Conservation (phyloP, 2,329 filamentous ascomycete genomes). For the Trichoderma endophyticum region DNA sequence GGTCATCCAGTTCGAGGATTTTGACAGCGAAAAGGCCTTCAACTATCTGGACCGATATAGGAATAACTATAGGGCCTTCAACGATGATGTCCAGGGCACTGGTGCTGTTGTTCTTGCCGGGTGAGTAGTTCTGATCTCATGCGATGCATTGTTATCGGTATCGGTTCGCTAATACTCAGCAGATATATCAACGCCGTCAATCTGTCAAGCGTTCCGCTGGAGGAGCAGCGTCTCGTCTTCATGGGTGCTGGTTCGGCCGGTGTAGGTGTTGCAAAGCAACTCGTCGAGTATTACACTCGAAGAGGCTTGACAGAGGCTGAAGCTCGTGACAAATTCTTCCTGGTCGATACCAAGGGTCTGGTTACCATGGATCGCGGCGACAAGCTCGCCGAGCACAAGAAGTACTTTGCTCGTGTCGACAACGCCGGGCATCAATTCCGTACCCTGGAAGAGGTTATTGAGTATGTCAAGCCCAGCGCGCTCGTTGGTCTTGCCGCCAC, state of each 20-base stretch:
- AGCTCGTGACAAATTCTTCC: conserved; percentile 89
- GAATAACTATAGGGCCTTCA: conserved; percentile 90
- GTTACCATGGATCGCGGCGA: conserved; percentile 92
- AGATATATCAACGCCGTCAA: conserved; percentile 71
- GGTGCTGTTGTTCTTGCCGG: conserved; percentile 91
- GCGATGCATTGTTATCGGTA: background rate
- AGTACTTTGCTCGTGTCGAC: conserved; percentile 64
- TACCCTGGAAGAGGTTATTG: conserved; percentile 84
- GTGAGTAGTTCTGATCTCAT: conserved; percentile 38
- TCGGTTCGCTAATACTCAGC: background rate
- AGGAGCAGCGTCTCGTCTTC: conserved; percentile 93
- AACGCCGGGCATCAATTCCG: conserved; percentile 68
- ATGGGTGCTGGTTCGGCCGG: conserved; percentile 93
- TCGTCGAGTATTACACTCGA: conserved; percentile 94
- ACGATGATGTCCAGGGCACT: conserved; percentile 97
- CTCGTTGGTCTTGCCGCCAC: conserved; percentile 93
- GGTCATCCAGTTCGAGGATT: conserved; percentile 93
- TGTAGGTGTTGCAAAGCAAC: conserved; percentile 95
- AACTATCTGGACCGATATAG: conserved; percentile 88
- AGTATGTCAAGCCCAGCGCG: conserved; percentile 91
- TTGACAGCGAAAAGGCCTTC: conserved; percentile 90
- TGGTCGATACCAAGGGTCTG: conserved; percentile 94
- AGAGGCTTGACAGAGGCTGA: conserved; percentile 85
- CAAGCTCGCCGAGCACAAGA: conserved; percentile 86
- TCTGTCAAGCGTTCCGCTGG: conserved; percentile 76